Percentiles rank a stretch among this genome's conserved stretches.
phyloP scores from a whole-genome alignment of 2,329 filamentous ascomycete genomes.

The Paraphaeosphaeria sporulosa region DNA sequence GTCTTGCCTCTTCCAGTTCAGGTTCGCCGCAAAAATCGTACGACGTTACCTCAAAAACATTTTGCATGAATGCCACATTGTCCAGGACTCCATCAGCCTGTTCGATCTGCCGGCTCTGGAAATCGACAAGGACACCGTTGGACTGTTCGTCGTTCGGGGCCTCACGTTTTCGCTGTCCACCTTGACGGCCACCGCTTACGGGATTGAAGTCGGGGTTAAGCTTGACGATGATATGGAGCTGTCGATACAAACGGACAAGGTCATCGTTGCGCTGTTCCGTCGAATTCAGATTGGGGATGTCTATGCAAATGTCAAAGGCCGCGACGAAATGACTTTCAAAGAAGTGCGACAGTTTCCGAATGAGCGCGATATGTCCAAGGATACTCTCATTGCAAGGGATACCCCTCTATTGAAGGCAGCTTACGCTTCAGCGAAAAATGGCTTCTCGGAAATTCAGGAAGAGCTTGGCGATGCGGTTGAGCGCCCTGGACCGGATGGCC shows the following conservation, averaged over 20 bases:
- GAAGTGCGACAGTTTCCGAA: slow-evolving; percentile 40
- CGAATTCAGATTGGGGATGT: slow-evolving; percentile 61
- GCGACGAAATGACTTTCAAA: slow-evolving; percentile 61
- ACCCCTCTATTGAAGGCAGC: slow-evolving; percentile 58
- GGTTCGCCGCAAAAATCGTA: slow-evolving; percentile 46
- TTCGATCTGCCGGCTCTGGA: slow-evolving; percentile 61
- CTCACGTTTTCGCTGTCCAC: slow-evolving; percentile 60
- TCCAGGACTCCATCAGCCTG: slow-evolving; percentile 59
- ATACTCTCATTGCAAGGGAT: slow-evolving; percentile 52
- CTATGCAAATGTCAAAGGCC: slow-evolving; percentile 63
- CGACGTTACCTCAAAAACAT: slow-evolving; percentile 48
- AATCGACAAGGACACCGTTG: slow-evolving; percentile 62
- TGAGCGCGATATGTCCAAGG: slow-evolving; percentile 46
- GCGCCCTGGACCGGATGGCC: slow-evolving; percentile 45
- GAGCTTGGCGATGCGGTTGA: slow-evolving; percentile 20
- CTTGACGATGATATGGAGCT: slow-evolving; percentile 62
- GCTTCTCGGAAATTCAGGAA: slow-evolving; percentile 29
- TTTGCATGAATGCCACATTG: slow-evolving; percentile 57
- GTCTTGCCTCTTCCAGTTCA: slow-evolving; percentile 58
- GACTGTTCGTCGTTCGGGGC: slow-evolving; percentile 61
- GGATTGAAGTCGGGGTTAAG: slow-evolving; percentile 62
- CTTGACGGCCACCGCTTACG: slow-evolving; percentile 60
- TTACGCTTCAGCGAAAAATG: slow-evolving; percentile 21
- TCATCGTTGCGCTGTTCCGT: slow-evolving; percentile 58
- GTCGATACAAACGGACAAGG: slow-evolving; percentile 59